A percentile compares a stretch with the other conserved stretches of the same genome.
Evolutionary conservation across 495 filamentous ascomycete species (phyloP).

Genomic region (Penicillium herquei): DNA sequence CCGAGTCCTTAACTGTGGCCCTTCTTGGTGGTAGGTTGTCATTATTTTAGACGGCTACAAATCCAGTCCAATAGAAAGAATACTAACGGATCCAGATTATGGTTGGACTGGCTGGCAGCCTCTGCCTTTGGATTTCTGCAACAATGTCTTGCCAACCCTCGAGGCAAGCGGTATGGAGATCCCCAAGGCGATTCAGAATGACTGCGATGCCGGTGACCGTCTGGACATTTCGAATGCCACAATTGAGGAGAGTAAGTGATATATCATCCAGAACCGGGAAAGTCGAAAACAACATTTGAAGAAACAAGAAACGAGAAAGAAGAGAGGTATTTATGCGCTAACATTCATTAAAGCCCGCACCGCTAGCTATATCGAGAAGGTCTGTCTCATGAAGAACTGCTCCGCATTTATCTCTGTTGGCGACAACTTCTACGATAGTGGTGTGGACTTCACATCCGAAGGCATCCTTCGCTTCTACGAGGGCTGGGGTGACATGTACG

Average conservation of each 20-base stretch:
- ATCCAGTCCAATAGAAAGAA: not conserved
- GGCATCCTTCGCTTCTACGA: constrained; percentile 22
- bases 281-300: too few relatives aligned
- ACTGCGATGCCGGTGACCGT: constrained; percentile 22
- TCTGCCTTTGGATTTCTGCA: constrained; percentile 18
- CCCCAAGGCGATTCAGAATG: constrained; percentile 16
- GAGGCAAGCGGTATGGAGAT: constrained; percentile 10
- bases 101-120: constrained; percentile 24
- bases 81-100: constrained; percentile 10
- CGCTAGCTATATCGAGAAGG: constrained; percentile 15
- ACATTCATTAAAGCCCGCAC: constrained; percentile 9
- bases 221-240: constrained; percentile 13
- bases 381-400: constrained; percentile 21
- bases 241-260: constrained; percentile 15
- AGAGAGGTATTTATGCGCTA: not conserved
- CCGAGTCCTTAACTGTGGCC: constrained; percentile 14
- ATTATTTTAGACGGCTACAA: not conserved
- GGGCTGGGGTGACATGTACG: constrained; percentile 21
- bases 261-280: not conserved
- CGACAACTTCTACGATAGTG: constrained; percentile 26
- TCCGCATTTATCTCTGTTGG: constrained; percentile 17
- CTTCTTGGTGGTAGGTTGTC: constrained; percentile 17
- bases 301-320: not conserved
- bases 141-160: constrained; percentile 13
- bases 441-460: constrained; percentile 17